These are phyloP conservation scores for Paraconiothyrium brasiliense DNA, from an alignment of 2,329 filamentous ascomycete species.

Conservation along the genomic window DNA sequence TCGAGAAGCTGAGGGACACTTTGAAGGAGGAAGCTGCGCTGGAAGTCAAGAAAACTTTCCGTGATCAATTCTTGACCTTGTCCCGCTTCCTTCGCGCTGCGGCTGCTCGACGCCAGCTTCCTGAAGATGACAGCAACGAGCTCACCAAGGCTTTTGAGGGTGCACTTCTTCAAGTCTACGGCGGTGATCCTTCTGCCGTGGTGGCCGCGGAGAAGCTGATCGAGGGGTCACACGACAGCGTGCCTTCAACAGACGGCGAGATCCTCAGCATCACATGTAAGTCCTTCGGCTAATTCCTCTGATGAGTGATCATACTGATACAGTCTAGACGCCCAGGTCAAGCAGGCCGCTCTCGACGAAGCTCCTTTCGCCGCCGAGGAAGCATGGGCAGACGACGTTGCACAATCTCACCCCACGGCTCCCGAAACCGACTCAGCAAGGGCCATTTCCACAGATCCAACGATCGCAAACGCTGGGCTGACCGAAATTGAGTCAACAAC, in stretches of 20 bases:
- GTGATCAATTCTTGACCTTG: constrained; percentile 73
- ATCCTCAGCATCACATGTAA: constrained; percentile 76
- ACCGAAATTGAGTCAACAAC: constrained; percentile 68
- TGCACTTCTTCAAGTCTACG: constrained; percentile 79
- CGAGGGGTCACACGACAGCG: constrained; percentile 73
- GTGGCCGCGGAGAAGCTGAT: constrained; percentile 80
- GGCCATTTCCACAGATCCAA: constrained; percentile 67
- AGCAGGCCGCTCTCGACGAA: constrained; percentile 59
- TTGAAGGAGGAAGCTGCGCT: constrained; percentile 64
- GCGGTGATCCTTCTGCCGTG: constrained; percentile 78
- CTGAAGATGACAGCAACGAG: constrained; percentile 74
- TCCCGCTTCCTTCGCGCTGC: constrained; percentile 84
- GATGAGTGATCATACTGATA: constrained; percentile 22
- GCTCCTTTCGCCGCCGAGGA: constrained; percentile 65
- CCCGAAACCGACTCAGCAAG: constrained; percentile 48
- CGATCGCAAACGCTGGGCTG: constrained; percentile 71
- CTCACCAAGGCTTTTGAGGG: constrained; percentile 85
- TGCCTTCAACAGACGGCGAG: constrained; percentile 71
- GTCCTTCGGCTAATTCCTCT: constrained; percentile 37
- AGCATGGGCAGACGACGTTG: constrained; percentile 59
- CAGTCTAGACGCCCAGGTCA: constrained; percentile 65
- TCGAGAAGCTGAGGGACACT: constrained; percentile 64
- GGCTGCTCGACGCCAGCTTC: constrained; percentile 73
- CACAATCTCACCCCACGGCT: constrained; percentile 53
- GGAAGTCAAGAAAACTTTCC: constrained; percentile 58